Evolutionary conservation across 257 asterid species (phyloP).

Genomic region (Misopates orontium): DNA sequence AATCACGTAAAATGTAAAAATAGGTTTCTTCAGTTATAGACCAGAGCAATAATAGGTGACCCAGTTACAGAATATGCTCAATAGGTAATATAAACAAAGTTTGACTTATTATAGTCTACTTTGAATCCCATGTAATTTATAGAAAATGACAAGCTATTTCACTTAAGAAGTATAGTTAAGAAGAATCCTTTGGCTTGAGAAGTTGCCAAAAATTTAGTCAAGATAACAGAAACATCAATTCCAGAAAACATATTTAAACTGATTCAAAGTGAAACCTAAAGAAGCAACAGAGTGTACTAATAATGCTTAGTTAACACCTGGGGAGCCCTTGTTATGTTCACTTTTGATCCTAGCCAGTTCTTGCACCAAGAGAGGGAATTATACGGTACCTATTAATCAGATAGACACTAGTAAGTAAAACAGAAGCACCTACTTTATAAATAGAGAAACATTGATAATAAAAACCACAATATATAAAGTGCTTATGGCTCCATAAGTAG

Average conservation of each 20-base stretch:
- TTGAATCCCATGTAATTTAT: conserved; percentile 4
- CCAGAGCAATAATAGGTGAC: neutral
- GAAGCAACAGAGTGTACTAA: no score
- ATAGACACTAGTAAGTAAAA: conserved; percentile 29
- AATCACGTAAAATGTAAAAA: conserved; percentile 4
- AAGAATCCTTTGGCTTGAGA: no score
- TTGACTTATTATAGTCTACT: neutral
- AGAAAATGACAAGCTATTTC: no score
- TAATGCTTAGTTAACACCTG: conserved; percentile 54
- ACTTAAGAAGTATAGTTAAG: no score
- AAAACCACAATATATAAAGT: conserved; percentile 16
- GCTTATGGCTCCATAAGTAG: conserved; percentile 17
- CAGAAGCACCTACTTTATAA: conserved; percentile 16
- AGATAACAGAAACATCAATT: neutral
- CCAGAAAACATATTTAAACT: neutral
- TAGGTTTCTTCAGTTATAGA: conserved; percentile 8
- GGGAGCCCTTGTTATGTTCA: conserved; percentile 95
- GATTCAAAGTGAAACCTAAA: neutral
- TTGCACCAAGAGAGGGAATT: conserved; percentile 99
- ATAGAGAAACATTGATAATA: conserved; percentile 2
- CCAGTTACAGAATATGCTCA: neutral
- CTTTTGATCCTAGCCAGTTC: conserved; percentile 91
- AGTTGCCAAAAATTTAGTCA: no score
- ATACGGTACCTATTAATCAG: conserved; percentile 73
- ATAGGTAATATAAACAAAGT: conserved; percentile 12